A percentile compares a stretch with the other conserved stretches of the same genome.
Evolutionary conservation across 495 filamentous ascomycete genomes (phyloP).

Genomic region (Friedmanniomyces simplex): DNA sequence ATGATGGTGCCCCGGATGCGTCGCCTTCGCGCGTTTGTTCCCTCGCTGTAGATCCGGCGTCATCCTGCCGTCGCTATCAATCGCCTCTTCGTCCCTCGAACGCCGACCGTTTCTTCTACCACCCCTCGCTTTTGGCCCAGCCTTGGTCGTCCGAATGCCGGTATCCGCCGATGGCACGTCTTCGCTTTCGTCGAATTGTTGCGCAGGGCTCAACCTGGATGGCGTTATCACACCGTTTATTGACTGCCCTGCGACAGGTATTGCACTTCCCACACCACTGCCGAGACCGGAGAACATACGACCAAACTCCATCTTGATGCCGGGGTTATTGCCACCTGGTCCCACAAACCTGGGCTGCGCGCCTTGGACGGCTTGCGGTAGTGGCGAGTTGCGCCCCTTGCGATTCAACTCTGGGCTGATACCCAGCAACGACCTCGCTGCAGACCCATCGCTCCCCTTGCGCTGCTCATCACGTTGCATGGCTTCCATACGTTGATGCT

Average conservation of each 20-base stretch:
- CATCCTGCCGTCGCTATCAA: slow-evolving; percentile 44
- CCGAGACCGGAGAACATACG: slow-evolving; percentile 87
- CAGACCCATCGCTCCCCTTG: slow-evolving; percentile 24
- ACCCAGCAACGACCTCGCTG: slow-evolving; percentile 34
- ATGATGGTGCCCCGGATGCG: slow-evolving; percentile 36
- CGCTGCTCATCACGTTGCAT: slow-evolving; percentile 21
- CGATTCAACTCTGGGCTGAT: slow-evolving; percentile 52
- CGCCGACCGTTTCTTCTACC: slow-evolving; percentile 47
- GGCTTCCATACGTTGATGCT: slow-evolving; percentile 15
- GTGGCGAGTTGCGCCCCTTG: slow-evolving; percentile 55
- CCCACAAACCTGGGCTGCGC: slow-evolving; percentile 69
- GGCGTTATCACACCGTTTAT: slow-evolving; percentile 47
- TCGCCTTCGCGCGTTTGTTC: slow-evolving; percentile 37
- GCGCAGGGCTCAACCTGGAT: slow-evolving; percentile 41
- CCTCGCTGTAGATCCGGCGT: slow-evolving; percentile 45
- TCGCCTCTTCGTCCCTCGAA: slow-evolving; percentile 46
- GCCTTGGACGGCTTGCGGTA: slow-evolving; percentile 87
- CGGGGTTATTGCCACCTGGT: slow-evolving; percentile 68
- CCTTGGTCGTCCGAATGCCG: slow-evolving; percentile 32
- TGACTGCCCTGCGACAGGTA: slow-evolving; percentile 37
- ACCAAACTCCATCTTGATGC: slow-evolving; percentile 84
- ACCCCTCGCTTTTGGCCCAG: slow-evolving; percentile 46
- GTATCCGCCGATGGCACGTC: slow-evolving; percentile 16
- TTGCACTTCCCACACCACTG: slow-evolving; percentile 63
- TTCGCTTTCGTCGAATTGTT: slow-evolving; percentile 17